Evolutionary conservation across 495 filamentous ascomycete genomes (phyloP), one percentile per base, ranked within the genome.

Genomic region (Aspergillus wentii): DNA sequence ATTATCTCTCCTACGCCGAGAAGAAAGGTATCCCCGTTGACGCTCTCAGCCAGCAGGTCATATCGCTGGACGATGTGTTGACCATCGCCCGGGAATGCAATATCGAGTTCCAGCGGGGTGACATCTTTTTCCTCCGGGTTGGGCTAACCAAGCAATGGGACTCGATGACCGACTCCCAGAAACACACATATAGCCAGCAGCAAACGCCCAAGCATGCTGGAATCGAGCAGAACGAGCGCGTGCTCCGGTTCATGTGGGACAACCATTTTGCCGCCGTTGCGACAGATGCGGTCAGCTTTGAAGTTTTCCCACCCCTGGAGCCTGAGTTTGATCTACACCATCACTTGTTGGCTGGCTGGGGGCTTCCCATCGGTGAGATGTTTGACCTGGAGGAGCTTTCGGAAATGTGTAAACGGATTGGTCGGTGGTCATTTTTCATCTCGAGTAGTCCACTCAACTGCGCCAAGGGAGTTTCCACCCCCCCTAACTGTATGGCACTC

Each of bases 121-220:
- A 90, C 50, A 76, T 90, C 33, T 68, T 90, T 37, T 77, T 89
- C 52, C 56, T 90, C n/a, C 74, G 86, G n/a, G 77, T 77, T 5
- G 84, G 86, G 0, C 76, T 85, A 44, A 66, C 50, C 10, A 53
- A 32, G 33, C 62, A 36, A 50, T 76, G 56, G 78, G 66, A 51
- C 37, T 57, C 30, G 16, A 63, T 52, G 69, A 52, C 41, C 20
- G 66, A 43, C 39, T 68, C 46, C 21, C 48, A 64, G 61, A 68
- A 52, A 38, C 10, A 46, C 40, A 42, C 35, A 3, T 56, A 68
- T 53, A 51, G 71, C 47, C 27, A 59, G 41, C 55, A 66, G 50
- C 56, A 17, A 48, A 68, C 38, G 59, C 68, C 41, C 48, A 76
- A 65, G 48, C 73, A 81, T 56, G 75, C 65, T 8, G 83, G 83